Evolutionary conservation across 2,329 filamentous ascomycete genomes (phyloP).

Genomic region (Conoideocrella luteorostrata): DNA sequence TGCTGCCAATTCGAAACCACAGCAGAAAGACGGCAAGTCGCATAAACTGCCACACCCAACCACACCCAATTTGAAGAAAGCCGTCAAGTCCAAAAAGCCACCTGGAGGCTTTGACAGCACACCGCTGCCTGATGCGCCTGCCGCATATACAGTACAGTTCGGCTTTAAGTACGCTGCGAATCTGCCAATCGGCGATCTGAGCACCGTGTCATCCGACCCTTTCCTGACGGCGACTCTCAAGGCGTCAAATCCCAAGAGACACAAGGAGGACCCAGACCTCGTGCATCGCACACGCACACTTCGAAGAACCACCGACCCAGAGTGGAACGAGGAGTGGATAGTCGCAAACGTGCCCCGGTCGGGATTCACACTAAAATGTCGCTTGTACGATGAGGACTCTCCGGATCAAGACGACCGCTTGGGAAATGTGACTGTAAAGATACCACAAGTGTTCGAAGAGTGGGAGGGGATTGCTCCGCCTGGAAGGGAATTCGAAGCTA

Average conservation of each 20-base stretch:
- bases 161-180: constrained; percentile 76
- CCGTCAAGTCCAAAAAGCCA: constrained; percentile 35
- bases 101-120: constrained; percentile 76
- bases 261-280: constrained; percentile 79
- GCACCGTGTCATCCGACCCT: constrained; percentile 73
- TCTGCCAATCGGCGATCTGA: constrained; percentile 75
- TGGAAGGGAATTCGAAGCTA: constrained; percentile 59
- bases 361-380: constrained; percentile 79
- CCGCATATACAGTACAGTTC: constrained; percentile 79
- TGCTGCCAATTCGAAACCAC: not conserved
- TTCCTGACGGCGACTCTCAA: constrained; percentile 73
- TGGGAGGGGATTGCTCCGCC: constrained; percentile 63
- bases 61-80: constrained; percentile 16
- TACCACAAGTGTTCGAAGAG: constrained; percentile 50
- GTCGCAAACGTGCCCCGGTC: constrained; percentile 77
- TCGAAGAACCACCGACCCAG: constrained; percentile 63
- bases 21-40: not conserved
- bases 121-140: constrained; percentile 65
- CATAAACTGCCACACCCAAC: constrained; percentile 1
- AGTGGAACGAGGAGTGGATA: constrained; percentile 81
- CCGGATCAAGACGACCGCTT: constrained; percentile 81
- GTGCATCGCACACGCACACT: constrained; percentile 70
- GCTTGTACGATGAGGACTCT: constrained; percentile 85
- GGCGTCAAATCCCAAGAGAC: constrained; percentile 62
- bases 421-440: constrained; percentile 72